These are phyloP conservation scores for Penicillium manginii DNA, from an alignment of 495 filamentous ascomycete species.

Conservation along the genomic window DNA sequence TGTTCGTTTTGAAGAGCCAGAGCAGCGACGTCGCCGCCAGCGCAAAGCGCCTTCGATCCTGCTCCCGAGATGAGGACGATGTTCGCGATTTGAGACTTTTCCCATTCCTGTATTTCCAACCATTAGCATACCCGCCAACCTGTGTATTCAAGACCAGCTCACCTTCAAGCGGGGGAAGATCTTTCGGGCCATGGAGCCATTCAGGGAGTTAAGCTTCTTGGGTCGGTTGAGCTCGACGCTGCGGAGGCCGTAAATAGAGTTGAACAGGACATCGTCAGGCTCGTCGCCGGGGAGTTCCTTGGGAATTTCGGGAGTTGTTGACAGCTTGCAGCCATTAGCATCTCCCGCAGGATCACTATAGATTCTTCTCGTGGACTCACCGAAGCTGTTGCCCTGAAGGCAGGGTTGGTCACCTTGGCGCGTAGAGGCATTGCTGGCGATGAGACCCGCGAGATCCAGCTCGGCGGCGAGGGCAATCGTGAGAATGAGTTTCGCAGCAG, in stretches of 20 bases:
- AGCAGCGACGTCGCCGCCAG: conserved; percentile 84
- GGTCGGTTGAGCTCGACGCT: conserved; percentile 95
- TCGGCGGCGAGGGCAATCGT: conserved; percentile 52
- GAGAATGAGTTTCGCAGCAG: conserved; percentile 53
- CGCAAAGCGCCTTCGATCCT: conserved; percentile 84
- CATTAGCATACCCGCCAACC: conserved; percentile 21
- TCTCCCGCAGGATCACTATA: background rate
- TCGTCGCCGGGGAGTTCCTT: conserved; percentile 69
- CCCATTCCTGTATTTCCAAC: conserved; percentile 68
- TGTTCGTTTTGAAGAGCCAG: conserved; percentile 73
- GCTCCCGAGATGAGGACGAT: conserved; percentile 90
- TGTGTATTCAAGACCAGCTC: conserved; percentile 8
- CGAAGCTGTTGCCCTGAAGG: conserved; percentile 51
- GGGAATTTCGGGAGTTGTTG: conserved; percentile 48
- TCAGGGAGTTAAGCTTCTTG: conserved; percentile 84
- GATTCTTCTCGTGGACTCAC: conserved; percentile 30
- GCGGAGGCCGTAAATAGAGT: conserved; percentile 82
- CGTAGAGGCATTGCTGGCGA: conserved; percentile 77
- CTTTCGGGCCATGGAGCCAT: conserved; percentile 92
- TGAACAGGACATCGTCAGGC: conserved; percentile 90
- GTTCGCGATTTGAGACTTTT: conserved; percentile 90
- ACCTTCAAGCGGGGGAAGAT: conserved; percentile 81
- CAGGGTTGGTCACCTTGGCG: conserved; percentile 76
- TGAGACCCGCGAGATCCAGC: conserved; percentile 56
- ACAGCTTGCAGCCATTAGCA: conserved; percentile 55